Base-by-base conservation (phyloP, 805 yeast species). In the Priceomyces medius region DNA sequence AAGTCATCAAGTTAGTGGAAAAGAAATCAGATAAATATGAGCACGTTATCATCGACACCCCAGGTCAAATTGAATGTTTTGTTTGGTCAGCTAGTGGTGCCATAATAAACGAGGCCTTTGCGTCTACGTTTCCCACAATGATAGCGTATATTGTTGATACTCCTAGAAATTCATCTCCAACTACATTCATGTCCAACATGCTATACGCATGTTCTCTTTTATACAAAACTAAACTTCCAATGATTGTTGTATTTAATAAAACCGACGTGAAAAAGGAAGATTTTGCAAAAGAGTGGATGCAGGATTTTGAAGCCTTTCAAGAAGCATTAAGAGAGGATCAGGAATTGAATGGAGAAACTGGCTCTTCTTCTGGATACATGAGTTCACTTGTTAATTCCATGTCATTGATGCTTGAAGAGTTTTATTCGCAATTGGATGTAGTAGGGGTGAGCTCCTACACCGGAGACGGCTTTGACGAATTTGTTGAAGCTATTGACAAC, bases 41-140 rank as follows among this genome's bases (percentile, higher is more conserved):
- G 16, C 84, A 89, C 60, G 86, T 90, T 49, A 83, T 93, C 27
- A 79, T 91, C 38, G 99, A 93, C 65, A 93, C 99, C 1, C 99
- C 99, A 0, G 99, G 99, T 9, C 99, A 93, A 65, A 93, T 93
- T 47, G 99, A 93, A 64, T 90, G 97, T 68, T 93, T 93, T 61
- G 89, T 93, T 32, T 93, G 99, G 99, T 83, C 95, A 35, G 99
- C 99, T 0, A 86, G 96, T 17, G 99, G 99, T 9, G 79, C 97
- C 17, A 93, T 93, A 47, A 85, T 93, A 44, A 91, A 98, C 0
- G 99, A 93, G 59, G 89, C 97, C 0, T 87, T 93, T 67, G 99
- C 98, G 1, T 85, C 96, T 0, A 81, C 95, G 3, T 88, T 88
- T 61, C 99, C 99, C 13, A 93, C 99, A 0, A 88, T 93, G 20